Conservation (phyloP, 2,329 filamentous ascomycete species). For the Fusarium sp. region DNA sequence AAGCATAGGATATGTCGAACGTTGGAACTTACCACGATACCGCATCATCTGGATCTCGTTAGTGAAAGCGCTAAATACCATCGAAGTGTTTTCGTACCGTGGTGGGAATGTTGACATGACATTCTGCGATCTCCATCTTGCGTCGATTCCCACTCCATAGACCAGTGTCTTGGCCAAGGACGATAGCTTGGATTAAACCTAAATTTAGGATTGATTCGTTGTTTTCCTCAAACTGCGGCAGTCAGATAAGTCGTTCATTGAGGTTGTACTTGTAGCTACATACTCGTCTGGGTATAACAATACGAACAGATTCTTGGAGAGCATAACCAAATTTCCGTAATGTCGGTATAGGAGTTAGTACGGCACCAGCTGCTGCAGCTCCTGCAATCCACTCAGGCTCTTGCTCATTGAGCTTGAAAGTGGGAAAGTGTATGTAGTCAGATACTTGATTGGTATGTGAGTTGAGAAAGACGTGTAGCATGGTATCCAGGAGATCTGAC, state of each 20-base stretch:
- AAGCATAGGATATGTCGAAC: constrained; percentile 64
- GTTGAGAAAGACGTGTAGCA: constrained; percentile 70
- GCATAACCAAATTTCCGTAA: constrained; percentile 71
- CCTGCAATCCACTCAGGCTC: constrained; percentile 69
- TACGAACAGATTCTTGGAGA: constrained; percentile 63
- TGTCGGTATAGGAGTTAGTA: constrained; percentile 66
- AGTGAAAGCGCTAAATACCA: constrained; percentile 7
- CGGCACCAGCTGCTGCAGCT: constrained; percentile 71
- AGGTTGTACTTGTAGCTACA: constrained; percentile 3
- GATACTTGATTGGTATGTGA: constrained; percentile 67
- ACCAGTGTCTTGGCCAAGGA: constrained; percentile 62
- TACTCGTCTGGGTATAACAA: constrained; percentile 50
- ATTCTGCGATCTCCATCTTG: constrained; percentile 68
- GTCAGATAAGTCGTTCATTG: neutral
- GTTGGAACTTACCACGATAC: constrained; percentile 68
- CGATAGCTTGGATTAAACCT: constrained; percentile 61
- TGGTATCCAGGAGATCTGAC: constrained; percentile 68
- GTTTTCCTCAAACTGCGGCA: constrained; percentile 60
- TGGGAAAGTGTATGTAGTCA: constrained; percentile 71
- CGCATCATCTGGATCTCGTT: constrained; percentile 60
- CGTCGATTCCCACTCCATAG: constrained; percentile 66
- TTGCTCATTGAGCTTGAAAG: constrained; percentile 66
- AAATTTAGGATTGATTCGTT: constrained; percentile 60
- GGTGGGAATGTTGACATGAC: constrained; percentile 59
- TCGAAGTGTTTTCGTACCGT: constrained; percentile 52